Evolutionary conservation across 2,329 filamentous ascomycete genomes (phyloP), one percentile per base, ranked within the genome.

Genomic region (Harringtonia aguacate): DNA sequence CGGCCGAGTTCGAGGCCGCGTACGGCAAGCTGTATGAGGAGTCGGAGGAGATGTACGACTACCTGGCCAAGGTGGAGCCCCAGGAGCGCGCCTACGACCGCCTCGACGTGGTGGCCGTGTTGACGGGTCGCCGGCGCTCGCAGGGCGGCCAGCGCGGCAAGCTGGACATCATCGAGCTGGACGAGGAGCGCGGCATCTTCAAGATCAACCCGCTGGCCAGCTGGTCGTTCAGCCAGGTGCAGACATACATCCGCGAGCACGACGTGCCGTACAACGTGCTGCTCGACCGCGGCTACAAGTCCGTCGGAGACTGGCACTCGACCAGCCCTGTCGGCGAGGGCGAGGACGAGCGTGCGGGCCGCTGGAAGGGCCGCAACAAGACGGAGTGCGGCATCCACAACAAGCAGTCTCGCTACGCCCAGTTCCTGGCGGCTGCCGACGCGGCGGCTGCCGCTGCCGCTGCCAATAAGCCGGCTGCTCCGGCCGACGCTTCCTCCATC

Each of bases 321-420:
- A 98, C 92, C 4, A 83, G 79, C 54, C 89, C 92, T 13, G 88
- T 97, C 48, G 79, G 74, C 50, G 87, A 90, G 47, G 86, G 86
- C 52, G 92, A 98, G 67, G 92, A 97, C 57, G 92, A 98, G 77
- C 83, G 92, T 41, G 84, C 92, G 9, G 92, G 92, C 46, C 82
- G 92, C 54, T 98, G 92, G 92, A 95, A 95, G 75, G 92, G 92
- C 49, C 84, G 88, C 64, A 69, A 75, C 57, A 98, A 98, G 81
- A 94, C 88, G 15, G 92, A 98, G 70, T 98, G 92, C 63, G 92
- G 92, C 39, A 97, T 98, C 59, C 92, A 98, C 77, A 97, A 97
- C 73, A 94, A 92, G 66, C 83, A 89, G 63, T 94, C 86, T 46
- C 82, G 88, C 54, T 98, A 97, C 58, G 85, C 88, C 12, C 80